Evolutionary conservation across 495 filamentous ascomycete species (phyloP).

Genomic region (Talaromyces stipitatus): DNA sequence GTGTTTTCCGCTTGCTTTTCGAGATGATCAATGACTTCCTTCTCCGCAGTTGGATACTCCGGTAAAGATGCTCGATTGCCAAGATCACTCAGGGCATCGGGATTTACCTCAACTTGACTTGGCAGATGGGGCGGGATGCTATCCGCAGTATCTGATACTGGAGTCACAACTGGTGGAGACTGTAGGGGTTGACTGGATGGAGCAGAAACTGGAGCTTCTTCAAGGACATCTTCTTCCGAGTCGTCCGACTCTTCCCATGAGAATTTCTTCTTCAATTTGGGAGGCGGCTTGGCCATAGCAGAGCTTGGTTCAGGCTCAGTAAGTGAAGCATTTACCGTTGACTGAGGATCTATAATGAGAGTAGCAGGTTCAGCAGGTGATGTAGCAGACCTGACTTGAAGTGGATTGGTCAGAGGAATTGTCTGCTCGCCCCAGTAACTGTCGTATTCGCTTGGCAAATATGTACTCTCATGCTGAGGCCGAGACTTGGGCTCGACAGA

Average conservation of each 20-base stretch:
- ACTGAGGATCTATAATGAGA: not conserved
- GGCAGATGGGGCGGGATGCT: not conserved
- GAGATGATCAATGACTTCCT: not conserved
- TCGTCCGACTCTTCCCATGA: constrained; percentile 3
- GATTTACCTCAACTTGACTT: not conserved
- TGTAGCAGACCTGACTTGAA: not conserved
- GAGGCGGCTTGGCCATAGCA: not conserved
- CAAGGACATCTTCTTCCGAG: not conserved
- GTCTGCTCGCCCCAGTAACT: constrained; percentile 45
- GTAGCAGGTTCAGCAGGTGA: not conserved
- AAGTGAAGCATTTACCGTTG: not conserved
- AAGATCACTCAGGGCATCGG: not conserved
- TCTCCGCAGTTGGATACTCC: not conserved
- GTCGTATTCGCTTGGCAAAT: constrained; percentile 52
- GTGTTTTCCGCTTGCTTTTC: not conserved
- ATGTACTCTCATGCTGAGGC: constrained; percentile 33
- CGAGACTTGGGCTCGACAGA: constrained; percentile 16
- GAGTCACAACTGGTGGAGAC: not conserved
- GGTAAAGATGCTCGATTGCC: not conserved
- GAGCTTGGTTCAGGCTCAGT: not conserved
- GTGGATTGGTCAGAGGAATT: constrained; percentile 3
- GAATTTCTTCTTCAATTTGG: constrained; percentile 3
- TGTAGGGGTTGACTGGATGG: not conserved
- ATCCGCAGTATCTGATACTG: not conserved
- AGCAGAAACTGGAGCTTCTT: not conserved